phyloP scores from a whole-genome alignment of 257 asterid species.

The Solanum dulcamara region DNA sequence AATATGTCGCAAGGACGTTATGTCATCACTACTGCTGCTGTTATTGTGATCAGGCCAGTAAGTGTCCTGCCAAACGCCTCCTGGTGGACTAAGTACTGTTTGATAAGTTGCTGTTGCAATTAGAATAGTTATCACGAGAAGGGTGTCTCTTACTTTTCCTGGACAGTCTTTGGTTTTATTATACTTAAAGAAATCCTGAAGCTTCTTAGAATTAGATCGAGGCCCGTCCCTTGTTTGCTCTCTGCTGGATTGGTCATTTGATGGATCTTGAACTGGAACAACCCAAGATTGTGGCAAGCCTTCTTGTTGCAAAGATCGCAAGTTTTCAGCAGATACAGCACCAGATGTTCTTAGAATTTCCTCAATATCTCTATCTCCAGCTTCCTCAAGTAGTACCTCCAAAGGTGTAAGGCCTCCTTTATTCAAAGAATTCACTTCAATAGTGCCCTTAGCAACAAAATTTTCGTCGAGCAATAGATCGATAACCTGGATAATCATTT shows the following conservation, averaged over 20 bases:
- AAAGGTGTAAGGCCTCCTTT: constrained; percentile 33
- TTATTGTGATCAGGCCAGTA: background rate
- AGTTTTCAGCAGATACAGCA: background rate
- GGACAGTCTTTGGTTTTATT: constrained; percentile 25
- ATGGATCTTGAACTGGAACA: background rate
- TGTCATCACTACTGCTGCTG: background rate
- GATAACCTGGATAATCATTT: constrained; percentile 16
- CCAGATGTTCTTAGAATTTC: constrained; percentile 7
- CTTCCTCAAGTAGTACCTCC: constrained; percentile 13
- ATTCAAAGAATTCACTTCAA: constrained; percentile 36
- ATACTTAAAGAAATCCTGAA: constrained; percentile 22
- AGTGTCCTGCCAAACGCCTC: constrained; percentile 54
- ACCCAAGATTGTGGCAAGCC: background rate
- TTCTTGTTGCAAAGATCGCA: background rate
- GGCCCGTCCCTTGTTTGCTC: background rate
- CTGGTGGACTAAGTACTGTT: constrained; percentile 52
- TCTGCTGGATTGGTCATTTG: background rate
- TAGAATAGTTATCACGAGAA: constrained; percentile 33
- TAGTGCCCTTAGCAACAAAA: background rate
- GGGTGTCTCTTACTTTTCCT: constrained; percentile 24
- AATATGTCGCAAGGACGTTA: background rate
- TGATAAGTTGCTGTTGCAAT: constrained; percentile 45
- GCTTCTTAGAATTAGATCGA: background rate
- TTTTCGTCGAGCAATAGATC: constrained; percentile 24
- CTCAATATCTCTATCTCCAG: constrained; percentile 14